Evolutionary conservation across 1,284 basidiomycete genomes (phyloP).

Genomic region (Pholiota adiposa): DNA sequence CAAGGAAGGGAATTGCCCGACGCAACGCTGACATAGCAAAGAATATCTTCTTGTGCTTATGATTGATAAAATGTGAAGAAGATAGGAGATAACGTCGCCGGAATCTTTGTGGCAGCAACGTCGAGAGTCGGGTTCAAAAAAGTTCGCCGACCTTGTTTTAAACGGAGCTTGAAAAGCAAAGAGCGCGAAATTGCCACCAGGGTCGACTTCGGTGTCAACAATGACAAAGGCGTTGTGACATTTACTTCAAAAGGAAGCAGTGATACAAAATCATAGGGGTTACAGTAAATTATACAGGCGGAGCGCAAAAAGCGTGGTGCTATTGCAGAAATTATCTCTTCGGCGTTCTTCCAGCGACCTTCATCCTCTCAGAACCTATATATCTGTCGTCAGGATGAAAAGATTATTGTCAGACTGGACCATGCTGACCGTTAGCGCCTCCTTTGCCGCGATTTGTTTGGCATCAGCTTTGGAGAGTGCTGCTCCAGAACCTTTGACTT

Average conservation of each 20-base stretch:
- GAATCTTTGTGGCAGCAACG: neutral
- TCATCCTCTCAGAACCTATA: conserved; percentile 1
- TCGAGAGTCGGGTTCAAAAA: neutral
- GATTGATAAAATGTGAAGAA: conserved; percentile 5
- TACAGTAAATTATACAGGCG: conserved; percentile 7
- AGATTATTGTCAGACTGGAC: neutral
- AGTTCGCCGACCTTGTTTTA: conserved; percentile 10
- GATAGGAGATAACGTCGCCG: neutral
- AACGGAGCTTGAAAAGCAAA: conserved; percentile 21
- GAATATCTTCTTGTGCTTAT: neutral
- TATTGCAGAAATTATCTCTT: neutral
- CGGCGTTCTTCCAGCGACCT: neutral
- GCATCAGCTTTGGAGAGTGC: conserved; percentile 48
- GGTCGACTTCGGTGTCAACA: conserved; percentile 3
- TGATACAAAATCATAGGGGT: conserved; percentile 9
- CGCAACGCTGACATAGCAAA: conserved; percentile 26
- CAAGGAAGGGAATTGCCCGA: conserved; percentile 36
- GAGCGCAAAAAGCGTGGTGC: conserved; percentile 6
- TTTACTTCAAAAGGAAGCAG: conserved; percentile 28
- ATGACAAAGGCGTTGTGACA: conserved; percentile 20
- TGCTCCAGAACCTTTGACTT: conserved; percentile 47
- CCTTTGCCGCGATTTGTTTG: conserved; percentile 57
- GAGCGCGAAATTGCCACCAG: conserved; percentile 19
- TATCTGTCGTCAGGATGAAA: neutral
- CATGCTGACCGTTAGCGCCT: conserved; percentile 43